Conservation (phyloP, 768 basidiomycete genomes). For the Suillus hirtellus region DNA sequence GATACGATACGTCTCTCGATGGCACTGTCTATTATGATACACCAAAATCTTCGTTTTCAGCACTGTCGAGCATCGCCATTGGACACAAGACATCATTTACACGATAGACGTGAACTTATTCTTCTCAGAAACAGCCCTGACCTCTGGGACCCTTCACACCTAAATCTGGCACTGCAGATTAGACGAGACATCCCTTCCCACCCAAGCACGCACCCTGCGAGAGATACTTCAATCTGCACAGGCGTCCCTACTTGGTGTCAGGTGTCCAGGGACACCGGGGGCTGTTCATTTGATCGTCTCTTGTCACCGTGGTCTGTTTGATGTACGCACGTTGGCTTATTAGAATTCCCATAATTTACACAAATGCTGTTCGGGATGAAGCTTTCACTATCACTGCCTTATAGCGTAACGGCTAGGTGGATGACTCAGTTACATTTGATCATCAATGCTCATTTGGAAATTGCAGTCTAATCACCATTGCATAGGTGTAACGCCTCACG, state of each 20-base stretch:
- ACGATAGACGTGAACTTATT: constrained; percentile 16
- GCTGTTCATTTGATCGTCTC: constrained; percentile 4
- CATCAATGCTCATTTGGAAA: background rate
- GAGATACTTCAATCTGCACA: background rate
- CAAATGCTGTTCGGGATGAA: no score
- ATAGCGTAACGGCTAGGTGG: no score
- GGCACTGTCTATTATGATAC: background rate
- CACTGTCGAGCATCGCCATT: constrained; percentile 25
- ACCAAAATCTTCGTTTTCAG: constrained; percentile 17
- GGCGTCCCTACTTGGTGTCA: background rate
- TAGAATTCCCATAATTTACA: no score
- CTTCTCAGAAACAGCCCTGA: constrained; percentile 26
- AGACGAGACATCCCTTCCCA: background rate
- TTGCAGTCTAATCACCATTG: background rate
- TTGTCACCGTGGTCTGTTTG: background rate
- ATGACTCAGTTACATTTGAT: background rate
- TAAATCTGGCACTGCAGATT: background rate
- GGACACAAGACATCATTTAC: constrained; percentile 21
- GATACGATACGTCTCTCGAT: background rate
- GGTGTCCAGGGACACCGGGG: background rate
- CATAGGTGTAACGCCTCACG: background rate
- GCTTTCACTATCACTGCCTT: no score
- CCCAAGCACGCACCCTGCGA: background rate
- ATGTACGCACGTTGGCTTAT: no score
- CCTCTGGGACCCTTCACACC: constrained; percentile 5